These are phyloP conservation scores for Aureobasidium melanogenum DNA, from an alignment of 2,329 filamentous ascomycete species.

Conservation along the genomic window DNA sequence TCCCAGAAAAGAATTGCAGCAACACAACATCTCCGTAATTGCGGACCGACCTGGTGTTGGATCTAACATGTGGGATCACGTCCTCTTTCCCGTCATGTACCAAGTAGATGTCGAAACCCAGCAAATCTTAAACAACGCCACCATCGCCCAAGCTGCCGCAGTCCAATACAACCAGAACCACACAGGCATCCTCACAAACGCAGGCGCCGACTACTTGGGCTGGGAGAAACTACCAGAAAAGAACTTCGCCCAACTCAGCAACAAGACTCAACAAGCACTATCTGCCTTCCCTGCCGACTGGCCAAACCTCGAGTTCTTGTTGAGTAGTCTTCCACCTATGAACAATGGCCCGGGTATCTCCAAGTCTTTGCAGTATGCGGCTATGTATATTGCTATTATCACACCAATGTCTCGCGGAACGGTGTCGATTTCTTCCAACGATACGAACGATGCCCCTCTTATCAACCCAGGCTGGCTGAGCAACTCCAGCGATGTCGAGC, in stretches of 20 bases:
- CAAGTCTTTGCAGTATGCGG: neutral
- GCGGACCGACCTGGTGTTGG: conserved; percentile 22
- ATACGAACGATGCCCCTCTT: conserved; percentile 21
- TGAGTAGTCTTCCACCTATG: neutral
- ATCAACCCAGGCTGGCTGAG: conserved; percentile 31
- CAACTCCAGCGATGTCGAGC: conserved; percentile 22
- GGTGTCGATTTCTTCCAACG: conserved; percentile 19
- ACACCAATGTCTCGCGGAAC: neutral
- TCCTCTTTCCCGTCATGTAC: conserved; percentile 28
- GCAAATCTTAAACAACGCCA: conserved; percentile 10
- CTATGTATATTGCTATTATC: neutral
- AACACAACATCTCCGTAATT: conserved; percentile 23
- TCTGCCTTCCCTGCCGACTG: conserved; percentile 25
- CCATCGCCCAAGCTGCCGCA: conserved; percentile 13
- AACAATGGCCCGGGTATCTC: neutral
- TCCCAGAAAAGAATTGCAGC: conserved; percentile 24
- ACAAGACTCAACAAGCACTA: conserved; percentile 14
- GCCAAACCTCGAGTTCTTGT: conserved; percentile 24
- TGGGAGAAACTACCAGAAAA: conserved; percentile 22
- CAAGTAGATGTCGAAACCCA: conserved; percentile 17
- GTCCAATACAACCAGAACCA: conserved; percentile 15
- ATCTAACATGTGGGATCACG: conserved; percentile 23
- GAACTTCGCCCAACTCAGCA: conserved; percentile 5
- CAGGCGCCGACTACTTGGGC: conserved; percentile 16
- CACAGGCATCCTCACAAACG: conserved; percentile 18